Percentiles rank a stretch among this genome's conserved stretches.
phyloP scores from a whole-genome alignment of 495 filamentous ascomycete species.

The Cercophora newfieldiana region DNA sequence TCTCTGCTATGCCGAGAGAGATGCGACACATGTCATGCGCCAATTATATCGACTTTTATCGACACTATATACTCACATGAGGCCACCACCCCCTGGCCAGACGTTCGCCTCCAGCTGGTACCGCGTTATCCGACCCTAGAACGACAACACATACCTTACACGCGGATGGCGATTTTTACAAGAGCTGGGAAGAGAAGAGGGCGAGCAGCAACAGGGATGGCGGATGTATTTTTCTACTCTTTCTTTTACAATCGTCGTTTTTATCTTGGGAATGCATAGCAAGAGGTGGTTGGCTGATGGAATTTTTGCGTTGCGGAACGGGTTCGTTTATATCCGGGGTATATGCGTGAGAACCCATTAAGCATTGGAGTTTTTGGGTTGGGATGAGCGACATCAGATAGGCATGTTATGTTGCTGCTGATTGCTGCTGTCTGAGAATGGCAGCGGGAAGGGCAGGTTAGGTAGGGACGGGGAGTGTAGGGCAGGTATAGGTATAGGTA shows the following conservation, averaged over 20 bases:
- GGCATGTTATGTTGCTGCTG: not conserved
- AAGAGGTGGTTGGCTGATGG: constrained; percentile 17
- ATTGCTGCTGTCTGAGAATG: not conserved
- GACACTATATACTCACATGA: not conserved
- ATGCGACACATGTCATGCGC: not conserved
- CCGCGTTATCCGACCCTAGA: not conserved
- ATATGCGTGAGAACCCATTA: not conserved
- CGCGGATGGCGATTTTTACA: not conserved
- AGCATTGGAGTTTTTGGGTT: constrained; percentile 20
- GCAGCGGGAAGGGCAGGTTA: not conserved
- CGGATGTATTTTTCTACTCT: constrained; percentile 8
- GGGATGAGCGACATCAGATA: not conserved
- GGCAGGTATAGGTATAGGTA: no score
- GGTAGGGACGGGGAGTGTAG: not conserved
- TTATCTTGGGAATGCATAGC: constrained; percentile 28
- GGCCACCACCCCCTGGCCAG: not conserved
- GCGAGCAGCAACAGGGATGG: not conserved
- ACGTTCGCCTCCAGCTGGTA: not conserved
- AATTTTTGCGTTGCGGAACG: constrained; percentile 1
- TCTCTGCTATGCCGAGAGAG: not conserved
- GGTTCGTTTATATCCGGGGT: constrained; percentile 1
- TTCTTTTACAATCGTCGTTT: constrained; percentile 5
- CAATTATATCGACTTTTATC: not conserved
- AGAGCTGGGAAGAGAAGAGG: not conserved
- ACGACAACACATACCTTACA: not conserved